These are phyloP conservation scores for Torulaspora gathmanii DNA, from an alignment of 805 yeast genomes.

Conservation along the genomic window DNA sequence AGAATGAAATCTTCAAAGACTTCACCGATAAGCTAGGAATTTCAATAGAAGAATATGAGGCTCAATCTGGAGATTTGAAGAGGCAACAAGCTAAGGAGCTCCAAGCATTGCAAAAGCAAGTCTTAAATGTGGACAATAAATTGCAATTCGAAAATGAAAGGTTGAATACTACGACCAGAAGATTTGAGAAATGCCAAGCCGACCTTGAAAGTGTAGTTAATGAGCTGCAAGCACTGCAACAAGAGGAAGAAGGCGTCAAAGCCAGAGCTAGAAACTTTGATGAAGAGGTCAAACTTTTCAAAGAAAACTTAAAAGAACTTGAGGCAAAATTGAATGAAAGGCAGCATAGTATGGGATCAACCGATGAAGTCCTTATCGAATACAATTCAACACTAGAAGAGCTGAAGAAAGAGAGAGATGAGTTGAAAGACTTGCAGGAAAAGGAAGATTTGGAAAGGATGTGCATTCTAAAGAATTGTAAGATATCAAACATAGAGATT, in stretches of 20 bases:
- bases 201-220: constrained; percentile 39
- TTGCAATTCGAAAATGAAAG: constrained; percentile 62
- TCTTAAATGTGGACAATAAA: constrained; percentile 56
- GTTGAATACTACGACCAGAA: constrained; percentile 47
- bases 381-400: constrained; percentile 24
- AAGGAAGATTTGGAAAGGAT: constrained; percentile 52
- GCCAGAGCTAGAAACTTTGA: constrained; percentile 38
- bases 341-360: constrained; percentile 34
- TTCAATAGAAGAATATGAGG: constrained; percentile 64
- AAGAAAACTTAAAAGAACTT: constrained; percentile 35
- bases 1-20: constrained; percentile 43
- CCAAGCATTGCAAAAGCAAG: constrained; percentile 56
- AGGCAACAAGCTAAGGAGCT: constrained; percentile 57
- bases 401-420: constrained; percentile 36
- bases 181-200: constrained; percentile 38
- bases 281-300: constrained; percentile 39
- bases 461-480: constrained; percentile 63
- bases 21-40: constrained; percentile 58
- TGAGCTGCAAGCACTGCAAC: constrained; percentile 33
- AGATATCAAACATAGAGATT: constrained; percentile 60
- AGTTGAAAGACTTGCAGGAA: constrained; percentile 50
- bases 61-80: constrained; percentile 53
- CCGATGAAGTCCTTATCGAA: constrained; percentile 51
- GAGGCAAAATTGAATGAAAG: constrained; percentile 34
- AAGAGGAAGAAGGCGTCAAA: constrained; percentile 34